phyloP scores from a whole-genome alignment of 371 early-diverging fungal genomes.

The Mucor plumbeus region DNA sequence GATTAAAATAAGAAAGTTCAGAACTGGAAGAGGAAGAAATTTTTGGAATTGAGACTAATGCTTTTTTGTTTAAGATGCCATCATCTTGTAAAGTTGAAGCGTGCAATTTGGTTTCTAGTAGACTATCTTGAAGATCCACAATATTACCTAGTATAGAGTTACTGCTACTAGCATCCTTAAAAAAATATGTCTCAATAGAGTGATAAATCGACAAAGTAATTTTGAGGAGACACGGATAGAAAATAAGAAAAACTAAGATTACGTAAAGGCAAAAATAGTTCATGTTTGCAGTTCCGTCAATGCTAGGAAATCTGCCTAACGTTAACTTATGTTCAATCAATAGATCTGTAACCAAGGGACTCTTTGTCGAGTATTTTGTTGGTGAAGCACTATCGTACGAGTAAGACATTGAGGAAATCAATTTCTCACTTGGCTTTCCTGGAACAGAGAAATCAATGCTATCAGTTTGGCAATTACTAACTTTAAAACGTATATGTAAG shows the following conservation, averaged over 20 bases:
- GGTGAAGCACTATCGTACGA: neutral
- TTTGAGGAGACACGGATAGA: neutral
- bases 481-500: neutral
- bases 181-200: neutral
- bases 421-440: neutral
- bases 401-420: neutral
- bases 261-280: neutral
- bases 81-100: neutral
- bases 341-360: neutral
- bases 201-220: neutral
- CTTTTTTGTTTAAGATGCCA: too few species aligned
- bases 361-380: neutral
- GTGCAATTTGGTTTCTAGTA: neutral
- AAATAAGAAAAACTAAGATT: neutral
- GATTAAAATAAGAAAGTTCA: neutral
- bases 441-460: neutral
- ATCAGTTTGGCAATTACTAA: neutral
- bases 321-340: neutral
- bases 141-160: neutral
- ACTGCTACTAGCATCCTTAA: neutral
- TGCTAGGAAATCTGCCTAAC: neutral
- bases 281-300: neutral
- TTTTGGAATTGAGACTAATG: neutral
- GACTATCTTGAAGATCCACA: neutral
- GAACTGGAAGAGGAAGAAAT: neutral